These are phyloP conservation scores for Heliosperma pusillum DNA, from an alignment of 148 eudicot genomes.

Conservation along the genomic window DNA sequence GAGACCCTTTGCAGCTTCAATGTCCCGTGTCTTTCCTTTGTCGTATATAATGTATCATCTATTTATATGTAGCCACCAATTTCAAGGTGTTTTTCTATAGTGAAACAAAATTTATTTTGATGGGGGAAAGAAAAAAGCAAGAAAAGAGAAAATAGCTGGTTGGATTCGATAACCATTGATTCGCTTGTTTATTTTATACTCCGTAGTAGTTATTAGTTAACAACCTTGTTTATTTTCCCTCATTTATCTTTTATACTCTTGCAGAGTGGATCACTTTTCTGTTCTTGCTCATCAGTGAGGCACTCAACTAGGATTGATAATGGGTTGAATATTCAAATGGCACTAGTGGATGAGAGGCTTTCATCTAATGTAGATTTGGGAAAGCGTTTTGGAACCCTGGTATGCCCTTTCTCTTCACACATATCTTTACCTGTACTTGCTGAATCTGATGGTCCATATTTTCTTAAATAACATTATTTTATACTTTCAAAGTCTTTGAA, in stretches of 20 bases:
- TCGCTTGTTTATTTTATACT: neutral
- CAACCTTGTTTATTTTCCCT: constrained; percentile 20
- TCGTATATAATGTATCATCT: too few relatives aligned
- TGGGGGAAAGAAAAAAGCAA: neutral
- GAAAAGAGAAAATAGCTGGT: neutral
- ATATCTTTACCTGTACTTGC: neutral
- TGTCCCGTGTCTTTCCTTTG: too few relatives aligned
- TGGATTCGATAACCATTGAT: neutral
- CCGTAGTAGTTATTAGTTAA: neutral
- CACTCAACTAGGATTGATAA: constrained; percentile 29
- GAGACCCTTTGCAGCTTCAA: too few relatives aligned
- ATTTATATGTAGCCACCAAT: too few relatives aligned
- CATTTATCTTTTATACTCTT: constrained; percentile 1
- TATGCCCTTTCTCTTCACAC: constrained; percentile 16
- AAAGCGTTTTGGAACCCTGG: constrained; percentile 66
- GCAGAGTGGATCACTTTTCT: constrained; percentile 29
- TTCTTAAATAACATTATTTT: neutral
- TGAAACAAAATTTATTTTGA: neutral
- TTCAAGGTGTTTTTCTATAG: too few relatives aligned
- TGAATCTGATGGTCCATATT: constrained; percentile 6
- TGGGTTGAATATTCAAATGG: constrained; percentile 35
- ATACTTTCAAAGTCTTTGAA: neutral
- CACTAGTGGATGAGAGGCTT: constrained; percentile 48
- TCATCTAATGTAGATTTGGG: constrained; percentile 30
- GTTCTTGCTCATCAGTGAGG: constrained; percentile 28